Evolutionary conservation across 805 yeast species (phyloP).

Genomic region (Kodamaea leandrae): DNA sequence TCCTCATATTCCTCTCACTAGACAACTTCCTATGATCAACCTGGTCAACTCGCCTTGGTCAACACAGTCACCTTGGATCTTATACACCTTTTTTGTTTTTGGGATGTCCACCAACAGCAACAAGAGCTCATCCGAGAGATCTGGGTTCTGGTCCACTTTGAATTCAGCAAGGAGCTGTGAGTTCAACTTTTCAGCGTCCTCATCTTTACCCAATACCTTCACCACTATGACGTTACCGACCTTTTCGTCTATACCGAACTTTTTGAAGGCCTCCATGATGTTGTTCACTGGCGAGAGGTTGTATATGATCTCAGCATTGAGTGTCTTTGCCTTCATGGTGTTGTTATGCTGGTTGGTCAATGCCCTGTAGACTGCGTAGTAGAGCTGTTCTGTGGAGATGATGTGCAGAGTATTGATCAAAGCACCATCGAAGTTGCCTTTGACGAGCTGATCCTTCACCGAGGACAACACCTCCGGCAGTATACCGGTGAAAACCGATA

Average conservation of each 20-base stretch:
- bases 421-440: conserved; percentile 56
- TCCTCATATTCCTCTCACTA: conserved; percentile 42
- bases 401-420: conserved; percentile 61
- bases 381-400: conserved; percentile 59
- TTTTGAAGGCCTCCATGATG: conserved; percentile 65
- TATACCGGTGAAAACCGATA: conserved; percentile 49
- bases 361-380: conserved; percentile 59
- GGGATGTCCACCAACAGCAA: conserved; percentile 20
- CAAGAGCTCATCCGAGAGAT: conserved; percentile 21
- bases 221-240: conserved; percentile 48
- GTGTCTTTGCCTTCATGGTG: conserved; percentile 56
- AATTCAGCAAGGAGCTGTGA: conserved; percentile 25
- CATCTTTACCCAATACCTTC: conserved; percentile 33
- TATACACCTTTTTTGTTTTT: conserved; percentile 37
- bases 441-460: conserved; percentile 45
- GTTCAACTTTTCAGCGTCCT: background rate
- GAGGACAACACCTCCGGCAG: conserved; percentile 31
- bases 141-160: conserved; percentile 12
- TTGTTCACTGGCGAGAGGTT: conserved; percentile 69
- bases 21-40: conserved; percentile 46
- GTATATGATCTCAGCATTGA: conserved; percentile 71
- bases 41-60: conserved; percentile 35
- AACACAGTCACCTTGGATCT: conserved; percentile 24
- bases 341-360: conserved; percentile 48
- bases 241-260: conserved; percentile 63